phyloP scores from a whole-genome alignment of 192 early-diverging fungal species.

The Paraglomus occultum region DNA sequence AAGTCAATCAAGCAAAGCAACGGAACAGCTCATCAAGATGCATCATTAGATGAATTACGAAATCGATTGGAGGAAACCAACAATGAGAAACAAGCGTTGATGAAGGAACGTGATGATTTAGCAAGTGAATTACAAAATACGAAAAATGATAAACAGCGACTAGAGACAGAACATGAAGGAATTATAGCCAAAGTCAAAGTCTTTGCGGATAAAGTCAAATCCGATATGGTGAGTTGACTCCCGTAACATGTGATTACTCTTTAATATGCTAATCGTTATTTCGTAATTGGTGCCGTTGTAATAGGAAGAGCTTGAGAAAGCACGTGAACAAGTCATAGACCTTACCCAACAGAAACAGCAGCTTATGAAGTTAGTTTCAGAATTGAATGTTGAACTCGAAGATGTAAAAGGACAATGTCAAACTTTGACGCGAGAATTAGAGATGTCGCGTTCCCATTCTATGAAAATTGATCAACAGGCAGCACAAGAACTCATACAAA shows the following conservation, averaged over 20 bases:
- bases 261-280: background rate
- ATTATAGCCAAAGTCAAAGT: conserved; percentile 73
- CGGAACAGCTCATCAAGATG: conserved; percentile 6
- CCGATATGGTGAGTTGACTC: conserved; percentile 60
- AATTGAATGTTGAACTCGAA: conserved; percentile 47
- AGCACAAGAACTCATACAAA: conserved; percentile 55
- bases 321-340: conserved; percentile 54
- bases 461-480: conserved; percentile 60
- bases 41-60: conserved; percentile 3
- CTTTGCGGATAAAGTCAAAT: conserved; percentile 81
- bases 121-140: conserved; percentile 33
- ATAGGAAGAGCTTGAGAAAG: conserved; percentile 53
- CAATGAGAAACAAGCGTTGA: conserved; percentile 7
- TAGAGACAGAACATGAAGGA: conserved; percentile 60
- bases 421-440: conserved; percentile 48
- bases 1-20: conserved; percentile 5
- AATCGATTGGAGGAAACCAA: background rate
- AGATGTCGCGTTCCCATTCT: conserved; percentile 56
- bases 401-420: conserved; percentile 43
- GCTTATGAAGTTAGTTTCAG: conserved; percentile 57
- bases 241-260: conserved; percentile 40
- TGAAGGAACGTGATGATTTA: background rate
- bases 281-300: background rate
- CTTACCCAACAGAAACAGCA: conserved; percentile 56
- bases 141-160: conserved; percentile 46